Base-by-base conservation (phyloP, 257 asterid species). In the Solanum piurae region DNA sequence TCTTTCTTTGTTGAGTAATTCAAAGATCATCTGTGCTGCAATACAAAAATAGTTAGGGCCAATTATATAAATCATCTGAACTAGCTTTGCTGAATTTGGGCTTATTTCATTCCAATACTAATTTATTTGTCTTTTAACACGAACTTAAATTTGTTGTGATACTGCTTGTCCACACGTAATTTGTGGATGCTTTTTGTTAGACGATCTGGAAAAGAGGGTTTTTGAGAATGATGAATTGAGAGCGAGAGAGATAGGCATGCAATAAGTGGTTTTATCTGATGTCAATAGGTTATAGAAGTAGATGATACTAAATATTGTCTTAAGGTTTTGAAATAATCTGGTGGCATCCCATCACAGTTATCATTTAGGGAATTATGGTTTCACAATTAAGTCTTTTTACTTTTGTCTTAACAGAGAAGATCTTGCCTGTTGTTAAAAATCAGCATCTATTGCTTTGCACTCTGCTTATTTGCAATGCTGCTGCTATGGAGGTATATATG, bases 371-470 rank as follows among this genome's bases (percentile, higher is more conserved):
- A 49, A 36, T 77, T 42, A 66, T 74, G 86, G 34, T 86, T 34
- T 37, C 85, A 29, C 33, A 11, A 27, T 34, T 49, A 21, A 83
- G 83, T 5, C 21, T 33, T 27, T 37, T 12, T 42, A 16, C 85
- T 58, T 38, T 85, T 82, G 23, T 87, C n/a, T 88, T 80, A 86
- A 90, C 98, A 95, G 98, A 20, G 85, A 95, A 90, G 93, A 95
- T 95, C 88, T 84, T 95, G 84, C 98, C 98, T 49, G 98, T 95
- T 83, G 98, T 95, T 83, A 93, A 69, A 91, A 95, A 94, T 75
- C 98, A 92, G 87, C 99, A 96, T 91, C 91, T 96, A 69, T 84
- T 96, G 92, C 98, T 96, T 12, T 94, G 96, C 90, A 96, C 98
- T 10, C 88, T 95, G 89, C 98, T 95, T 52, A 92, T 95, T 69